Base-by-base conservation (phyloP, 192 early-diverging fungal species). In the Linnemannia schmuckeri region DNA sequence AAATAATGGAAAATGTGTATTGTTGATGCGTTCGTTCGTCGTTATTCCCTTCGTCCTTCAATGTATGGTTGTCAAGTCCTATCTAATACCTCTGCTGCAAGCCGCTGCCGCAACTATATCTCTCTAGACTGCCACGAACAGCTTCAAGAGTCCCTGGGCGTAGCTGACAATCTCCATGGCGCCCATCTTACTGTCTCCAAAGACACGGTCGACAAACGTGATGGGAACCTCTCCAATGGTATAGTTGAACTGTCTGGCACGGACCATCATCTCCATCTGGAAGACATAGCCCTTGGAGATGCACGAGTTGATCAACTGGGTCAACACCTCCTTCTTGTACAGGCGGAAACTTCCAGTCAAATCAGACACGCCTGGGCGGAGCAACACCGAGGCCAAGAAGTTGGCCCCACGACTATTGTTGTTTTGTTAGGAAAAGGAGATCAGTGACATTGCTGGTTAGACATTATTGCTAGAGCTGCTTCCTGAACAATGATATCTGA, bases 231-330 rank as follows among this genome's bases (percentile, higher is more conserved):
- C 97, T 33, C 96, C 97, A 75, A 99, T 96, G 8, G 93, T 88
- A 78, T 89, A 98, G 78, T 94, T 92, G 81, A 98, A 93, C 88
- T 98, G 97, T 80, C 97, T 92, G 70, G 98, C 98, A 37, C 97
- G 95, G 17, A 99, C 96, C 94, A 99, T 99, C 96, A 99, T 98
- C 87, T 99, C 98, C 97, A 98, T 98, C 89, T 99, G 98, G 92
- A 99, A 99, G 35, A 98, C 97, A 82, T 99, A 99, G 18, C 98
- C 98, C 89, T 98, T 98, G 71, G 97, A 97, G 47, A 98, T 93
- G 10, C 96, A 97, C 3, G 94, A 94, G 40, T 92, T 90, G 79
- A 99, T 99, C 85, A 99, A 92, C 87, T 94, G 89, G 70, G 92
- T 87, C 46, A 99, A 90, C 4, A 97, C 97, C 22, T 95, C 92